phyloP scores from a whole-genome alignment of 345 rosid genomes.

The Cardiospermum halicacabum region DNA sequence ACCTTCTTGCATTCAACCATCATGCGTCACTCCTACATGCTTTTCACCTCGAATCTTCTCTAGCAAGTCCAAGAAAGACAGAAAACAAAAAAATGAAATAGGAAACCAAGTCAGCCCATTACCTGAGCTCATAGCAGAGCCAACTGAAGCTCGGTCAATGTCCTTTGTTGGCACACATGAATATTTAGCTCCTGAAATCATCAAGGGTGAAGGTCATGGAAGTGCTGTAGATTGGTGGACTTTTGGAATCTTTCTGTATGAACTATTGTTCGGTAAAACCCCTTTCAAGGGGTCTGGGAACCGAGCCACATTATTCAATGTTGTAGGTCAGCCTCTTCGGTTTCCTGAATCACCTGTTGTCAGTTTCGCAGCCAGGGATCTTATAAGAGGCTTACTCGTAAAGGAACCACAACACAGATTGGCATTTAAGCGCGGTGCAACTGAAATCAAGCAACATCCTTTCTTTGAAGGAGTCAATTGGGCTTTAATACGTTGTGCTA shows the following conservation, averaged over 20 bases:
- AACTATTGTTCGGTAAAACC: slow-evolving; percentile 82
- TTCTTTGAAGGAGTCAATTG: slow-evolving; percentile 94
- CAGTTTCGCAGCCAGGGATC: slow-evolving; percentile 82
- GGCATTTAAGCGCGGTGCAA: slow-evolving; percentile 85
- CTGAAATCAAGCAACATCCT: slow-evolving; percentile 89
- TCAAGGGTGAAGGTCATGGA: slow-evolving; percentile 95
- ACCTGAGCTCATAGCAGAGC: slow-evolving; percentile 92
- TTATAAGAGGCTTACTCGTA: slow-evolving; percentile 69
- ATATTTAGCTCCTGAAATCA: slow-evolving; percentile 87
- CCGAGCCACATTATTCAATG: slow-evolving; percentile 77
- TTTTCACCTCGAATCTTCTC: slow-evolving; percentile 82
- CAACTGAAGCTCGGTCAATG: slow-evolving; percentile 90
- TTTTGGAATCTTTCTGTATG: slow-evolving; percentile 78
- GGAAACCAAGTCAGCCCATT: slow-evolving; percentile 75
- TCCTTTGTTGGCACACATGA: slow-evolving; percentile 94
- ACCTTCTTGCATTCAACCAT: slow-evolving; percentile 83
- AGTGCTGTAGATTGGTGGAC: slow-evolving; percentile 99
- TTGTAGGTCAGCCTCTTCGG: slow-evolving; percentile 87
- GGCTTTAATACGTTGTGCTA: slow-evolving; percentile 83
- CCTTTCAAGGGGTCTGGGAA: slow-evolving; percentile 94
- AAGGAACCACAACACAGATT: slow-evolving; percentile 85
- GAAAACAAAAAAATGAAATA: slow-evolving; percentile 60
- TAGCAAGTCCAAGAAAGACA: slow-evolving; percentile 75
- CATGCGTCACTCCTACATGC: slow-evolving; percentile 81
- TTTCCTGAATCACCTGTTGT: slow-evolving; percentile 77